Conservation (phyloP, 176 grass and related monocot genomes). For the Poa annua region DNA sequence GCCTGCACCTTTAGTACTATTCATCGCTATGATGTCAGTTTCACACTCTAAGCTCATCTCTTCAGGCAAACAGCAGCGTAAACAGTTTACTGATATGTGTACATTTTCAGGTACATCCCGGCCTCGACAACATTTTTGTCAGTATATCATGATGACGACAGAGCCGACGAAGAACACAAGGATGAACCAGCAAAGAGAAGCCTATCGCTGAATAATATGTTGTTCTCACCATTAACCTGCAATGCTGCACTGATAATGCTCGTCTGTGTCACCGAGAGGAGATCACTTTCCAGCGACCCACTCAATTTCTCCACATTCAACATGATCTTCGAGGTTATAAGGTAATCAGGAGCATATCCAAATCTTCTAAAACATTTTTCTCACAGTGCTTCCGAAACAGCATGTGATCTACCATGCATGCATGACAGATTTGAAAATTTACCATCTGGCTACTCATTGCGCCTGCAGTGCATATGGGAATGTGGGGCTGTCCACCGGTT, state of each 20-base stretch:
- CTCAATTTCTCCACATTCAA: constrained; percentile 80
- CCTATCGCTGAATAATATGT: constrained; percentile 8
- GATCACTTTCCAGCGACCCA: constrained; percentile 58
- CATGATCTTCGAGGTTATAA: constrained; percentile 73
- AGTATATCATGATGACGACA: background rate
- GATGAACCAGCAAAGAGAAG: constrained; percentile 10
- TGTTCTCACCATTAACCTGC: constrained; percentile 48
- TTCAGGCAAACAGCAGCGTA: background rate
- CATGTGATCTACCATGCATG: background rate
- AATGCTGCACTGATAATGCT: constrained; percentile 42
- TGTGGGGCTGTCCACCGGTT: constrained; percentile 69
- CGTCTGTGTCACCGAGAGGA: constrained; percentile 74
- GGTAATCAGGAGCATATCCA: constrained; percentile 28
- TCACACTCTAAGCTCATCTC: background rate
- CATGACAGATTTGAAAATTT: background rate
- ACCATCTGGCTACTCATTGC: background rate
- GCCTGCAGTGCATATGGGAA: constrained; percentile 62
- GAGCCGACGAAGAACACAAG: background rate
- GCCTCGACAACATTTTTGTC: constrained; percentile 46
- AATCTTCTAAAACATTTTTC: background rate
- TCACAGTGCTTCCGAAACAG: background rate
- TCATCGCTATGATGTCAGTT: constrained; percentile 71
- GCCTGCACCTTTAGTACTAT: constrained; percentile 59
- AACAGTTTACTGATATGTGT: background rate
- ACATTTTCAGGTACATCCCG: constrained; percentile 61